Percentiles rank a stretch among this genome's conserved stretches.
Evolutionary conservation across 345 rosid genomes (phyloP).

Genomic region (Populus euphratica): DNA sequence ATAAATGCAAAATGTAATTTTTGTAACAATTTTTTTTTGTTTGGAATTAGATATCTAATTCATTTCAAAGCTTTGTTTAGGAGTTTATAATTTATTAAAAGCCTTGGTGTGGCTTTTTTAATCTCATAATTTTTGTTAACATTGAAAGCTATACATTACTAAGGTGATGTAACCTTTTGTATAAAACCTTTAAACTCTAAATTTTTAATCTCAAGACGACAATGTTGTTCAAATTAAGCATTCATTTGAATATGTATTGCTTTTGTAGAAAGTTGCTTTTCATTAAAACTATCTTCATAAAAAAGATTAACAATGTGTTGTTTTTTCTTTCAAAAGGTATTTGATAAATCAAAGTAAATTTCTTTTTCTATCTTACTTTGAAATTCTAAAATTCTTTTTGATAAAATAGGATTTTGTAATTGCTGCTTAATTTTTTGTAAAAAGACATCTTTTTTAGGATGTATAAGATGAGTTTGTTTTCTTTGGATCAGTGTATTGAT

Average conservation of each 20-base stretch:
- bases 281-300: background rate
- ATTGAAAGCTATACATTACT: background rate
- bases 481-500: no score
- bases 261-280: background rate
- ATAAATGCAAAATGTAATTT: no score
- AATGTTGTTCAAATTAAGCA: background rate
- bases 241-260: background rate
- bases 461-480: background rate
- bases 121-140: background rate
- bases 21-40: no score
- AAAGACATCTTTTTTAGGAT: no score
- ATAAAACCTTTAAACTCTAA: background rate
- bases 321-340: background rate
- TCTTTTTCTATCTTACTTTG: background rate
- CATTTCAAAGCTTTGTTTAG: background rate
- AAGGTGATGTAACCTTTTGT: background rate
- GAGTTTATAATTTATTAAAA: background rate
- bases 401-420: background rate
- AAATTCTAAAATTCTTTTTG: background rate
- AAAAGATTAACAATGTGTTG: background rate
- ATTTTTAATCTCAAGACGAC: background rate
- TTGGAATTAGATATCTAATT: slow-evolving; percentile 1
- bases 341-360: background rate
- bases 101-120: background rate
- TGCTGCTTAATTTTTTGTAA: background rate